Percentiles rank a stretch among this genome's conserved stretches.
phyloP scores from a whole-genome alignment of 805 yeast species.

The Cyberlindnera veronae region DNA sequence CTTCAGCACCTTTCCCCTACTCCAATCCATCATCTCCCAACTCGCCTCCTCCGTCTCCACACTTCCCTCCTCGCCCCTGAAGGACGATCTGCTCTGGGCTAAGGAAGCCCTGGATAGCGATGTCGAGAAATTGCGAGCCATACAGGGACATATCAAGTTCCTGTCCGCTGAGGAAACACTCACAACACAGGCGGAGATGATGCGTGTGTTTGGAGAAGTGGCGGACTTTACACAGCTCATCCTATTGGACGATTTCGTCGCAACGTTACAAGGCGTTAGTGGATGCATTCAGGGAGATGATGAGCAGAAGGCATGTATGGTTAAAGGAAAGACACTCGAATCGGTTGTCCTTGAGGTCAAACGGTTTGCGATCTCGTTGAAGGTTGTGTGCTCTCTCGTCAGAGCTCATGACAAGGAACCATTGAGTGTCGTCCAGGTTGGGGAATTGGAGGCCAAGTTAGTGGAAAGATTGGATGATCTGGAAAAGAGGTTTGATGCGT shows the following conservation, averaged over 20 bases:
- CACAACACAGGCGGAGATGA: slow-evolving; percentile 18
- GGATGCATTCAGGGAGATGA: slow-evolving; percentile 3
- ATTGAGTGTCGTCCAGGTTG: background rate
- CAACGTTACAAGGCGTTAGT: slow-evolving; percentile 13
- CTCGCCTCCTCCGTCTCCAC: background rate
- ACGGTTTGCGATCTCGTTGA: slow-evolving; percentile 10
- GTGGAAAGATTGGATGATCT: background rate
- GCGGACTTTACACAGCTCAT: slow-evolving; percentile 16
- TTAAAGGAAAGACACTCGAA: slow-evolving; percentile 6
- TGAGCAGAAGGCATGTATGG: slow-evolving; percentile 2
- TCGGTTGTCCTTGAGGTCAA: slow-evolving; percentile 8
- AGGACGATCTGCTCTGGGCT: slow-evolving; percentile 21
- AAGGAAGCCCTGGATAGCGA: slow-evolving; percentile 16
- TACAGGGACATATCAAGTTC: slow-evolving; percentile 17
- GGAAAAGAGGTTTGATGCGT: slow-evolving; percentile 7
- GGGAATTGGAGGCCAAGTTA: background rate
- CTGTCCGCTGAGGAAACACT: slow-evolving; percentile 21
- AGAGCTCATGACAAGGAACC: background rate
- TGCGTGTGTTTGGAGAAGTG: slow-evolving; percentile 18
- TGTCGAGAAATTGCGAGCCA: slow-evolving; percentile 8
- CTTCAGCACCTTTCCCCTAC: slow-evolving; percentile 14
- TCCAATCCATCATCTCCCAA: slow-evolving; percentile 9
- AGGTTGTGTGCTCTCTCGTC: slow-evolving; percentile 4
- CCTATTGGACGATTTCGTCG: slow-evolving; percentile 18
- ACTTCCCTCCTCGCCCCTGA: slow-evolving; percentile 1